Evolutionary conservation across 495 filamentous ascomycete species (phyloP), one percentile per base, ranked within the genome.

Genomic region (Lophiotrema nucula): DNA sequence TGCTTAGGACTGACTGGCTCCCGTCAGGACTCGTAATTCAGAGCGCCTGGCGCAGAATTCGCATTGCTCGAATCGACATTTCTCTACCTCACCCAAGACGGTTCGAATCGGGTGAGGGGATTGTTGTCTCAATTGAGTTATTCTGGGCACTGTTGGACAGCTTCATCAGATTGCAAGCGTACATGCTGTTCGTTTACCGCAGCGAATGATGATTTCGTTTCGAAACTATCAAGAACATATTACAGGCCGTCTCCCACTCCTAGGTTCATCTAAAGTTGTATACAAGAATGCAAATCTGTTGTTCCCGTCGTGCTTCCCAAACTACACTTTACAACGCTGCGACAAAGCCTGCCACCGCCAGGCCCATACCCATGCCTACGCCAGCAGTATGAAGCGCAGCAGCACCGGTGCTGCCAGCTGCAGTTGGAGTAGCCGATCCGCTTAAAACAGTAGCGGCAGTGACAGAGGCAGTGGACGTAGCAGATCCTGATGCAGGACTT

Each of bases 281-380:
- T n/a, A n/a, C n/a, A n/a, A n/a, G n/a, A n/a, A n/a, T n/a, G n/a
- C n/a, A n/a, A n/a, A n/a, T n/a, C n/a, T n/a, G n/a, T n/a, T n/a
- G n/a, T n/a, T n/a, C n/a, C n/a, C n/a, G n/a, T n/a, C n/a, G n/a
- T n/a, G n/a, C n/a, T n/a, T 35, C 8, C 15, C 31, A 35, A 35
- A 10, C 39, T 8, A 11, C 39, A 10, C 19, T 18, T 26, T 58
- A 70, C 44, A 70, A 52, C 19, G 56, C 58, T 26, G 56, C 65
- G 12, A 67, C 26, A 6, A 69, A 41, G 10, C 68, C 68, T 41
- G 63, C 68, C 28, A 67, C 25, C 11, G 58, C 64, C 33, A 67
- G 6, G 2, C 60, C 61, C 47, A 65, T 33, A n/a, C 53, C 61
- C 16, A 53, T 26, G 8, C 51, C 45, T 22, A 33, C 50, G 18